These are phyloP conservation scores for Ceratobasidium sp. DNA, from an alignment of 1,284 basidiomycete species.

Conservation along the genomic window DNA sequence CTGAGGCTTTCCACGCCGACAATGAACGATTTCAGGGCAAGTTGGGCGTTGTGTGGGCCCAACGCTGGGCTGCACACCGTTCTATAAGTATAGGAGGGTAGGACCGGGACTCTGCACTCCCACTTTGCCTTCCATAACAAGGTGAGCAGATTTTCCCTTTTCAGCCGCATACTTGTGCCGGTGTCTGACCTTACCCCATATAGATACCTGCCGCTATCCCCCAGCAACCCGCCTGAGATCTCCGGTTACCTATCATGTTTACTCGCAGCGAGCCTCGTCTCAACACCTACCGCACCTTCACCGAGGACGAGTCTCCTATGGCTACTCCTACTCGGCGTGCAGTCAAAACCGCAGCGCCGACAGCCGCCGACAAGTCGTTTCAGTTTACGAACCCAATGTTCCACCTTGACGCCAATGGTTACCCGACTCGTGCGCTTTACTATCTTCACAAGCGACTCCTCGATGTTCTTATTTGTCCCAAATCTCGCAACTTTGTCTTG, in stretches of 20 bases:
- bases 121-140: neutral
- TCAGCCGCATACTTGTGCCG: neutral
- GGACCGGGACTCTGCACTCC: neutral
- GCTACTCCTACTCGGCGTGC: constrained; percentile 6
- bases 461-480: neutral
- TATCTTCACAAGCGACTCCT: constrained; percentile 33
- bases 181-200: constrained; percentile 27
- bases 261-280: constrained; percentile 12
- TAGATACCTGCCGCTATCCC: constrained; percentile 27
- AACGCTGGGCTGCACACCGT: neutral
- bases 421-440: constrained; percentile 38
- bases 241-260: neutral
- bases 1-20: constrained; percentile 9
- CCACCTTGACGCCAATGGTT: constrained; percentile 25
- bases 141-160: neutral
- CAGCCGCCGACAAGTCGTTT: neutral
- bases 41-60: neutral
- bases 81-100: constrained; percentile 9
- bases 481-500: neutral
- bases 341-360: neutral
- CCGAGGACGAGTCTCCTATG: neutral
- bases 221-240: constrained; percentile 8
- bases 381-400: constrained; percentile 4
- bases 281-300: neutral
- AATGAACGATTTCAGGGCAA: neutral